phyloP scores from a whole-genome alignment of 148 eudicot genomes.

The Polygonum aviculare region DNA sequence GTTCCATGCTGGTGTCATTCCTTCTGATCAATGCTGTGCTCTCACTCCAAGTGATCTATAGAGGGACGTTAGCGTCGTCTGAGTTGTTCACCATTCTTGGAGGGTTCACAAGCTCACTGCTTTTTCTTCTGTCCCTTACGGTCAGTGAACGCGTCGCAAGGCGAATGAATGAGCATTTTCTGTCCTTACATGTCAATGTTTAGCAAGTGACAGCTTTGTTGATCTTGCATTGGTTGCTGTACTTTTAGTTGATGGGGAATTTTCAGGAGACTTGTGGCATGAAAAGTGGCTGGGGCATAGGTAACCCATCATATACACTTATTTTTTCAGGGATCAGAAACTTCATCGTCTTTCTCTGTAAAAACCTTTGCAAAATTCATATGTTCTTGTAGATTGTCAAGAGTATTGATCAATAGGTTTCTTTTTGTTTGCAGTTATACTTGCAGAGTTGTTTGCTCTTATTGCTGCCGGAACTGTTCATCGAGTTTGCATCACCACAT shows the following conservation, averaged over 20 bases:
- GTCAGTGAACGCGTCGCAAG: conserved; percentile 28
- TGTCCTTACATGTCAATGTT: neutral
- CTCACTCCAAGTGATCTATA: conserved; percentile 71
- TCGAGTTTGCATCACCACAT: conserved; percentile 86
- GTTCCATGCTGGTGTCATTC: conserved; percentile 69
- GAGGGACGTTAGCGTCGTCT: conserved; percentile 74
- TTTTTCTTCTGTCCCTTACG: conserved; percentile 56
- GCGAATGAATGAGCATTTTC: neutral
- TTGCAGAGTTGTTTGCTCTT: conserved; percentile 71
- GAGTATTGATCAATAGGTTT: neutral
- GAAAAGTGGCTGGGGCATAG: conserved; percentile 89
- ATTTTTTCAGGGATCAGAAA: neutral
- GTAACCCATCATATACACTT: conserved; percentile 22
- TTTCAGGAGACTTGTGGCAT: conserved; percentile 67
- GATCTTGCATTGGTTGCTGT: neutral
- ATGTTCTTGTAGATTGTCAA: neutral
- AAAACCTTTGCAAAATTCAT: neutral
- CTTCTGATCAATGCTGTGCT: conserved; percentile 54
- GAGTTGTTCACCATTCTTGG: conserved; percentile 86
- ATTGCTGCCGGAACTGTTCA: conserved; percentile 77
- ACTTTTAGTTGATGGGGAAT: conserved; percentile 71
- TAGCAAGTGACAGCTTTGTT: neutral
- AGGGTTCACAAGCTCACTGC: conserved; percentile 68
- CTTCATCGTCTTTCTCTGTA: neutral
- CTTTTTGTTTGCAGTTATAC: conserved; percentile 39